Percentiles rank a stretch among this genome's conserved stretches.
Evolutionary conservation across 768 basidiomycete species (phyloP).

Genomic region (Termitomyces heimii): DNA sequence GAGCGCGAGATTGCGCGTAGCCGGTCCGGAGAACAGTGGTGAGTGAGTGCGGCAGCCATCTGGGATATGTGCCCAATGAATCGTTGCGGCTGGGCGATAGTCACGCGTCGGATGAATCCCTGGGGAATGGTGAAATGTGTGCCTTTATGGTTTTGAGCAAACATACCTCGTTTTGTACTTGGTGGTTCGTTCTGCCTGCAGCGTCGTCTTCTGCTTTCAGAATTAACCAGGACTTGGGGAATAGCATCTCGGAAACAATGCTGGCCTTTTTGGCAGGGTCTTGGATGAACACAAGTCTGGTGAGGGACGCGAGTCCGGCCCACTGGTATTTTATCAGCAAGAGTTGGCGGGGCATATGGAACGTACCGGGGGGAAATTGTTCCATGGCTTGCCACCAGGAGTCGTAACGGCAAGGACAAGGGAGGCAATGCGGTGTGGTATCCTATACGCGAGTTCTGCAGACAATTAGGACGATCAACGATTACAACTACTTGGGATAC

Average conservation of each 20-base stretch:
- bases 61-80: slow-evolving; percentile 65
- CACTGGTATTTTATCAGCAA: slow-evolving; percentile 24
- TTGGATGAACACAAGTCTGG: slow-evolving; percentile 32
- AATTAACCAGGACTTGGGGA: slow-evolving; percentile 56
- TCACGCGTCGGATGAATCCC: slow-evolving; percentile 39
- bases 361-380: slow-evolving; percentile 61
- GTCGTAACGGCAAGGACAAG: slow-evolving; percentile 67
- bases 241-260: slow-evolving; percentile 51
- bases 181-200: slow-evolving; percentile 56
- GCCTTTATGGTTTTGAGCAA: no score
- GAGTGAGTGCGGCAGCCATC: slow-evolving; percentile 62
- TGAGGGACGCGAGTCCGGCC: slow-evolving; percentile 29
- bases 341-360: background rate
- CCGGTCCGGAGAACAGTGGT: slow-evolving; percentile 45
- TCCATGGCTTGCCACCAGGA: slow-evolving; percentile 51
- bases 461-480: background rate
- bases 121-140: slow-evolving; percentile 15
- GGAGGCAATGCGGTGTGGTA: slow-evolving; percentile 62
- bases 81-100: slow-evolving; percentile 51
- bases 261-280: slow-evolving; percentile 44
- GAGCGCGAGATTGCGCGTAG: slow-evolving; percentile 42
- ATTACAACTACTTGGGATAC: background rate
- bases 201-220: slow-evolving; percentile 45
- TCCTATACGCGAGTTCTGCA: slow-evolving; percentile 60
- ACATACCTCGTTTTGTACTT: slow-evolving; percentile 50